phyloP scores from a whole-genome alignment of 345 rosid species.

The Balakata baccata region DNA sequence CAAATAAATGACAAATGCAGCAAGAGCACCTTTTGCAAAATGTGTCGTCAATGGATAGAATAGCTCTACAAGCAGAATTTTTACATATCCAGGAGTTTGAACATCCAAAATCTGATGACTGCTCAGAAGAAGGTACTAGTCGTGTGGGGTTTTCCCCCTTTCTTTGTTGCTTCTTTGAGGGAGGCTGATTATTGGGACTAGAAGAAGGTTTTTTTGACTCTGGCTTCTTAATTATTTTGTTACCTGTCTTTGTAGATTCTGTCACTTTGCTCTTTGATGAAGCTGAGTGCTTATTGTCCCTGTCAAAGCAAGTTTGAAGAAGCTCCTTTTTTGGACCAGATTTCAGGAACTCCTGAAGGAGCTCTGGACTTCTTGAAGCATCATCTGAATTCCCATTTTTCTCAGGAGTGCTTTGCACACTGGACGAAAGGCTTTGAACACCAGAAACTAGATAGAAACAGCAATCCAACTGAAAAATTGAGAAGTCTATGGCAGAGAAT shows the following conservation, averaged over 20 bases:
- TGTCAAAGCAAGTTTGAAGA: slow-evolving; percentile 42
- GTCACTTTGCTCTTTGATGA: slow-evolving; percentile 63
- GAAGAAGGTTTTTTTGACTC: slow-evolving; percentile 47
- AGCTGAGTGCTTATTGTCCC: slow-evolving; percentile 50
- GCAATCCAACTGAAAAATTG: neutral
- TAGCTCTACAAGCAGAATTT: slow-evolving; percentile 66
- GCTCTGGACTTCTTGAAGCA: slow-evolving; percentile 62
- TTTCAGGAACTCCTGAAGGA: slow-evolving; percentile 55
- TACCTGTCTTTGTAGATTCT: slow-evolving; percentile 43
- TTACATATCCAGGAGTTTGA: slow-evolving; percentile 65
- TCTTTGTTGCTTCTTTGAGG: slow-evolving; percentile 56
- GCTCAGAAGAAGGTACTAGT: slow-evolving; percentile 39
- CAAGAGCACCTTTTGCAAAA: slow-evolving; percentile 98
- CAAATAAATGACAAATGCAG: slow-evolving; percentile 84
- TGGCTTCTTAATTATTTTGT: slow-evolving; percentile 59
- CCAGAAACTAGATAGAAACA: slow-evolving; percentile 39
- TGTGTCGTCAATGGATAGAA: slow-evolving; percentile 55
- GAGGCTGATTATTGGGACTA: slow-evolving; percentile 37
- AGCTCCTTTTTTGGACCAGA: slow-evolving; percentile 53
- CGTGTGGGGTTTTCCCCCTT: slow-evolving; percentile 64
- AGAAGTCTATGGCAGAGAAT: neutral
- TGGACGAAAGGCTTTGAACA: slow-evolving; percentile 55
- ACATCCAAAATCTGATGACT: slow-evolving; percentile 41
- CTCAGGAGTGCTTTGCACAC: slow-evolving; percentile 59
- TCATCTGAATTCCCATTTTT: slow-evolving; percentile 52